phyloP scores from a whole-genome alignment of 1,139 yeast genomes.

The Nadsonia commutata region DNA sequence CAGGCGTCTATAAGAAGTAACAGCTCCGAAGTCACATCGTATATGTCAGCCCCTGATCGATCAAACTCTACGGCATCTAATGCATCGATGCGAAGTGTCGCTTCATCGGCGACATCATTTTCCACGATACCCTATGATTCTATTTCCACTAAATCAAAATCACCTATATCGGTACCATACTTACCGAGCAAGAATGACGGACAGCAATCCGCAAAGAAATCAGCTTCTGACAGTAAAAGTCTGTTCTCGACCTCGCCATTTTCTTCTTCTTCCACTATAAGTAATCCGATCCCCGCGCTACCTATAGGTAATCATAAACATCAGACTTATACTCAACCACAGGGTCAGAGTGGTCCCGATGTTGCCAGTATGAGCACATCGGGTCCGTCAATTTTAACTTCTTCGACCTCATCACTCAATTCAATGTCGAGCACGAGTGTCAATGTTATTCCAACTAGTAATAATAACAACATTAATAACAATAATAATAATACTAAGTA shows the following conservation, averaged over 20 bases:
- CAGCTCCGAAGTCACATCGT: slow-evolving; percentile 3
- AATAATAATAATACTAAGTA: neutral
- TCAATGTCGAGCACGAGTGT: too few relatives aligned
- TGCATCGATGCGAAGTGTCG: slow-evolving; percentile 4
- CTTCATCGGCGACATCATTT: slow-evolving; percentile 1
- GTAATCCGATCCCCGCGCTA: slow-evolving; percentile 4
- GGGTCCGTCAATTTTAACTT: too few relatives aligned
- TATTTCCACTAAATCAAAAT: slow-evolving; percentile 13
- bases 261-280: slow-evolving; percentile 3
- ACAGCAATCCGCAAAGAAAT: slow-evolving; percentile 5
- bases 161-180: slow-evolving; percentile 16
- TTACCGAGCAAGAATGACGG: slow-evolving; percentile 14
- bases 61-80: slow-evolving; percentile 6
- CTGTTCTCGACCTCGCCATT: slow-evolving; percentile 1
- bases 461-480: neutral
- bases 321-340: slow-evolving; percentile 4
- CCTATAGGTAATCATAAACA: slow-evolving; percentile 2
- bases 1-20: slow-evolving; percentile 4
- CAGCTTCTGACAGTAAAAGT: slow-evolving; percentile 4
- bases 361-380: slow-evolving; percentile 8
- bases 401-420: too few relatives aligned
- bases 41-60: slow-evolving; percentile 3
- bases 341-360: slow-evolving; percentile 5
- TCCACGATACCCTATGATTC: slow-evolving; percentile 15
- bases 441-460: too few relatives aligned